Base-by-base conservation (phyloP, 768 basidiomycete species). In the Termitomyces sp. region DNA sequence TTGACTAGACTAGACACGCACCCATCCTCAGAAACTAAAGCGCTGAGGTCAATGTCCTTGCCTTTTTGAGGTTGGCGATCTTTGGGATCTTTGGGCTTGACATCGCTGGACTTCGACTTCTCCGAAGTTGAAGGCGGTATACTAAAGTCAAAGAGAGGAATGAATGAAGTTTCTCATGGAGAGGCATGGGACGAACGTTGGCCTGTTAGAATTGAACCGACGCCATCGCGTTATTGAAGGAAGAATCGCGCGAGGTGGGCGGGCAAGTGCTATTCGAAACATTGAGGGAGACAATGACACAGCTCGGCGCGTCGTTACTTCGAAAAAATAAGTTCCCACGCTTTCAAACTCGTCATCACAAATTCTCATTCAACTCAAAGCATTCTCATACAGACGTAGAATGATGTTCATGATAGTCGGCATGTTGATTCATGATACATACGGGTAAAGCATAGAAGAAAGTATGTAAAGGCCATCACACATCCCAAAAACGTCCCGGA, bases 361-460 rank as follows among this genome's bases (percentile, higher is more conserved):
- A 9, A 34, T 22, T 30, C 12, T 46, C 6, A 21, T 3, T 19
- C 28, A 32, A 46, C 30, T 30, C n/a, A 14, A 45, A 34, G 7
- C 22, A 32, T 30, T 51, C 50, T 32, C 14, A 40, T 15, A 15
- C 22, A 24, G 34, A 9, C 14, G 21, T 4, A 28, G 28, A 12
- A 42, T 57, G 34, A 26, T 53, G 53, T 55, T 55, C 59, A 55
- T 55, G 56, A 40, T 26, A 54, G 34, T 58, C 46, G 50, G 53
- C 59, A 60, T 60, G 54, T 55, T 53, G 56, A 47, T 58, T 55
- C 56, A 60, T 57, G 51, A 58, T 43, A 58, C 59, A 60, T 58
- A 60, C 56, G 50, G 45, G 51, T 51, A 54, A 51, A 54, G 37
- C 52, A 55, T 53, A 60, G 54, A 58, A 45, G 38, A 58, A 49